phyloP scores from a whole-genome alignment of 139 green algal species.

The Zygnema circumcarinatum region DNA sequence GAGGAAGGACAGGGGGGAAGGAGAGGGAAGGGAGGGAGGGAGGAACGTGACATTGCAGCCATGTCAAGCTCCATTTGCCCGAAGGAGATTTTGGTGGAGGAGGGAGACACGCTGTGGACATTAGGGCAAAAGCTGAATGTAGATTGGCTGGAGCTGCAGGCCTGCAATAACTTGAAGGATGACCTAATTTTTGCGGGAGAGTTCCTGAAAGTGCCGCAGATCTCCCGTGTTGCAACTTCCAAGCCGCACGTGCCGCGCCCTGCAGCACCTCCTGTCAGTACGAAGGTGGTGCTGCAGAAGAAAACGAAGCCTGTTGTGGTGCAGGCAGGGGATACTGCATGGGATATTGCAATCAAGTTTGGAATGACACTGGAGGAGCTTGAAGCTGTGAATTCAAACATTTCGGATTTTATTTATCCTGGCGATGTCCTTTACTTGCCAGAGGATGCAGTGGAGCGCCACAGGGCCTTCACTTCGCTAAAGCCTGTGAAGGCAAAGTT shows the following conservation, averaged over 20 bases:
- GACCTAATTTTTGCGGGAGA: conserved; percentile 51
- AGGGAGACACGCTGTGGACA: conserved; percentile 47
- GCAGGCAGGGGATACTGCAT: conserved; percentile 46
- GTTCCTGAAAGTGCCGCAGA: conserved; percentile 27
- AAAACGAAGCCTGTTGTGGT: conserved; percentile 48
- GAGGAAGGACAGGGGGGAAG: too few relatives aligned
- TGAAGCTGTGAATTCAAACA: conserved; percentile 8
- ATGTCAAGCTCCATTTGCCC: conserved; percentile 13
- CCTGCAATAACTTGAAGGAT: conserved; percentile 41
- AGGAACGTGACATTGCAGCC: background rate
- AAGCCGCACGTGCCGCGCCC: conserved; percentile 15
- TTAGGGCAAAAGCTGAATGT: conserved; percentile 36
- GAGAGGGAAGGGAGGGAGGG: background rate
- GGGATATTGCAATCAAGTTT: conserved; percentile 48
- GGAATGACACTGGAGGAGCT: conserved; percentile 44
- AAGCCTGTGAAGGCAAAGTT: conserved; percentile 38
- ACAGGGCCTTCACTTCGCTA: background rate
- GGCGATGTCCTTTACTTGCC: conserved; percentile 34
- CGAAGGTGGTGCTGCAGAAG: background rate
- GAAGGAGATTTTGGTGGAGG: conserved; percentile 32
- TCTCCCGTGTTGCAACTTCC: background rate
- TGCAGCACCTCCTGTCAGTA: background rate
- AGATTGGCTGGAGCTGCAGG: conserved; percentile 54
- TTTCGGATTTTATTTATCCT: conserved; percentile 26
- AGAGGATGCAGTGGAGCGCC: conserved; percentile 17